Conservation (phyloP, 495 filamentous ascomycete genomes). For the Viridothelium virens region DNA sequence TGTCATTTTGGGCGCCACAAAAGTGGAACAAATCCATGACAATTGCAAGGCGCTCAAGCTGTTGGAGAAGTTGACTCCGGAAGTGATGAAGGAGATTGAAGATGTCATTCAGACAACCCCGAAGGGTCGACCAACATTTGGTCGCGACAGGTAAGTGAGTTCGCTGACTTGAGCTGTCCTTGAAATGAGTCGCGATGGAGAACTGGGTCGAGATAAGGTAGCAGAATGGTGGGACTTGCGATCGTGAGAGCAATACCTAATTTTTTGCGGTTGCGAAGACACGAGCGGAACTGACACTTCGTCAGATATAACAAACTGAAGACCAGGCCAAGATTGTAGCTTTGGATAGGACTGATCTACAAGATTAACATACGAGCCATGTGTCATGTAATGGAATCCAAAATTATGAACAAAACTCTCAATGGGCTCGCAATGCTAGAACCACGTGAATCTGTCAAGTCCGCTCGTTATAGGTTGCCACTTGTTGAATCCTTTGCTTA, state of each 20-base stretch:
- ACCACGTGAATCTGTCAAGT: too few relatives aligned
- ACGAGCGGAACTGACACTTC: not conserved
- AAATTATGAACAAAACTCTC: too few relatives aligned
- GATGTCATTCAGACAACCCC: constrained; percentile 38
- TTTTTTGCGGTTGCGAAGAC: not conserved
- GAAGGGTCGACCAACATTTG: constrained; percentile 19
- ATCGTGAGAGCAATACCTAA: not conserved
- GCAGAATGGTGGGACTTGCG: not conserved
- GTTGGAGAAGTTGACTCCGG: constrained; percentile 35
- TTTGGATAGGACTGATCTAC: not conserved
- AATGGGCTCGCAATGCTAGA: too few relatives aligned
- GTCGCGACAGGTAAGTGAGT: constrained; percentile 28
- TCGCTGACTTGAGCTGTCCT: not conserved
- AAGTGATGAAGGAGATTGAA: constrained; percentile 40
- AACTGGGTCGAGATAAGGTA: not conserved
- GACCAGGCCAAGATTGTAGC: not conserved
- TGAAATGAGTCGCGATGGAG: not conserved
- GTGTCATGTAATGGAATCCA: too few relatives aligned
- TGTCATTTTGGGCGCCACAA: constrained; percentile 38
- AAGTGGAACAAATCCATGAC: constrained; percentile 36
- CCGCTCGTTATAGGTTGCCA: too few relatives aligned
- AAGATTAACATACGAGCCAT: too few relatives aligned
- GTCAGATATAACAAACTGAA: not conserved
- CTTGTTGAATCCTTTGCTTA: too few relatives aligned
- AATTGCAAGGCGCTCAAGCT: constrained; percentile 36